Conservation (phyloP, 169 alveolate species). For the Besnoitia besnoiti region DNA sequence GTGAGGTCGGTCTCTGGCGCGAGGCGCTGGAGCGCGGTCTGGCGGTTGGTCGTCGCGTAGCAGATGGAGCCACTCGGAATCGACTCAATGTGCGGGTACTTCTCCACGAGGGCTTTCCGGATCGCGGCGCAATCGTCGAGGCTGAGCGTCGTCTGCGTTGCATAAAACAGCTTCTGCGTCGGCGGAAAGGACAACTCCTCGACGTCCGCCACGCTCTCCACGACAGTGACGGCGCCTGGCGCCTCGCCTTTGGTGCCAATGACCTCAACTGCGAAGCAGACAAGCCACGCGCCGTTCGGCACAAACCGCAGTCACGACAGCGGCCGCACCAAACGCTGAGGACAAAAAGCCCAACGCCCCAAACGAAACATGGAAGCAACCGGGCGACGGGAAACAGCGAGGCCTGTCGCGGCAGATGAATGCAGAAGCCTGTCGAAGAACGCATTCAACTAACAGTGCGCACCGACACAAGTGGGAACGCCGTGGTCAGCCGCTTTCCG, state of each 20-base stretch:
- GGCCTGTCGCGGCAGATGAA: too few relatives aligned
- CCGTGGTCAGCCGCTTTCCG: too few relatives aligned
- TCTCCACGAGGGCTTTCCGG: constrained; percentile 68
- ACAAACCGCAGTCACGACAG: too few relatives aligned
- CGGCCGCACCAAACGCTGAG: too few relatives aligned
- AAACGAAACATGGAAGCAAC: too few relatives aligned
- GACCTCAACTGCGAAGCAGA: constrained; percentile 76
- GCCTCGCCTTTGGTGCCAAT: constrained; percentile 85
- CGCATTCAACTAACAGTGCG: too few relatives aligned
- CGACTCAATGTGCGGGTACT: constrained; percentile 79
- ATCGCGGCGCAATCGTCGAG: constrained; percentile 82
- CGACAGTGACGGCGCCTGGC: constrained; percentile 80
- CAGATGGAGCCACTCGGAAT: constrained; percentile 87
- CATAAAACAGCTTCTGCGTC: constrained; percentile 77
- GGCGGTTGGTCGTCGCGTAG: constrained; percentile 87
- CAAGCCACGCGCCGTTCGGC: too few relatives aligned
- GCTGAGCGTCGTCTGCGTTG: constrained; percentile 85
- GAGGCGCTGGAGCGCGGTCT: constrained; percentile 78
- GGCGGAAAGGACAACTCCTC: constrained; percentile 70
- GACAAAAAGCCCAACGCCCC: too few relatives aligned
- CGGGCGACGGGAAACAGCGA: too few relatives aligned
- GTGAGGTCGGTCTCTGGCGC: constrained; percentile 74
- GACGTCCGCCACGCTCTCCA: constrained; percentile 80
- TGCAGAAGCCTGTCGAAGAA: too few relatives aligned
- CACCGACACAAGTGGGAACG: too few relatives aligned